Evolutionary conservation across 1,284 basidiomycete genomes (phyloP).

Genomic region (Chalciporus sp.): DNA sequence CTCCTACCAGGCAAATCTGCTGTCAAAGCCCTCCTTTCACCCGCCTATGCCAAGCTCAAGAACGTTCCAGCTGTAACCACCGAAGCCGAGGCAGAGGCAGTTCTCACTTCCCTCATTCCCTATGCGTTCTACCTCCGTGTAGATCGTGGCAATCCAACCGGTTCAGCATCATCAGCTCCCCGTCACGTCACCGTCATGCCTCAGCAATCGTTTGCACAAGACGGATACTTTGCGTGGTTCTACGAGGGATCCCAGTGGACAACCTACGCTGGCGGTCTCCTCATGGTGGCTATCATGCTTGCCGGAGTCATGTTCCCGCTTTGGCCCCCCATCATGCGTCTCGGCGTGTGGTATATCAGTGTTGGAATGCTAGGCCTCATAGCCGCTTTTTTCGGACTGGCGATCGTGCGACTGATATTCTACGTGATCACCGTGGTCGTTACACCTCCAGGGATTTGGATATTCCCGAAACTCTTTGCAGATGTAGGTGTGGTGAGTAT

Average conservation of each 20-base stretch:
- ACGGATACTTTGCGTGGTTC: constrained; percentile 95
- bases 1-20: constrained; percentile 79
- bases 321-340: constrained; percentile 92
- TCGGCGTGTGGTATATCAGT: constrained; percentile 96
- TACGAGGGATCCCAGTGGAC: constrained; percentile 94
- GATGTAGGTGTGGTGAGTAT: constrained; percentile 96
- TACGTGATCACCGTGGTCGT: constrained; percentile 91
- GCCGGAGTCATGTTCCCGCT: constrained; percentile 99
- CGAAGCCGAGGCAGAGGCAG: constrained; percentile 76
- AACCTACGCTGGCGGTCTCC: constrained; percentile 88
- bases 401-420: constrained; percentile 91
- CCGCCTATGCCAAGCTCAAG: constrained; percentile 89
- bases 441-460: constrained; percentile 93
- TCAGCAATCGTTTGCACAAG: constrained; percentile 77
- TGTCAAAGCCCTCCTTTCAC: constrained; percentile 88
- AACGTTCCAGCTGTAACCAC: constrained; percentile 77
- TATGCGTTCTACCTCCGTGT: constrained; percentile 90
- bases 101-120: constrained; percentile 78
- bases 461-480: constrained; percentile 98
- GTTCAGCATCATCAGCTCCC: constrained; percentile 71
- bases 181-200: constrained; percentile 83
- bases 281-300: constrained; percentile 93
- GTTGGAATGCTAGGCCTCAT: constrained; percentile 89
- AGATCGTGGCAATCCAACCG: constrained; percentile 74
- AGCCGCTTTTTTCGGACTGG: constrained; percentile 89